phyloP scores from a whole-genome alignment of 1,284 basidiomycete species.

The Coniophora puteana region DNA sequence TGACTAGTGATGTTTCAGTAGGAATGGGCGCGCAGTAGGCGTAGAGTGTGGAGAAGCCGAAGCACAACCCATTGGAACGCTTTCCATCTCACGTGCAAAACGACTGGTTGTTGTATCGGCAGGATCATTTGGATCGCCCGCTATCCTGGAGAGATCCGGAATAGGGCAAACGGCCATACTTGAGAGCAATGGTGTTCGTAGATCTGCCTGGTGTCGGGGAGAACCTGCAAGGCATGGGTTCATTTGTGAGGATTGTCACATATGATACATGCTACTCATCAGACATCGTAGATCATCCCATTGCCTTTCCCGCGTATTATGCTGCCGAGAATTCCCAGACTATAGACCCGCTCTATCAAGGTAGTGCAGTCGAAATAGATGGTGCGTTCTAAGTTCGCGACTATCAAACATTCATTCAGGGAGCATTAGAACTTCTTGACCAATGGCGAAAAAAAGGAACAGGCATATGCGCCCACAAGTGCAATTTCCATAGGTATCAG shows the following conservation, averaged over 20 bases:
- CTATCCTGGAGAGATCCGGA: slow-evolving; percentile 20
- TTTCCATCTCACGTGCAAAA: slow-evolving; percentile 11
- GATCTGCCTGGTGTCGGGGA: slow-evolving; percentile 54
- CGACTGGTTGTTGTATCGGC: slow-evolving; percentile 16
- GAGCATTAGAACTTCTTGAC: slow-evolving; percentile 37
- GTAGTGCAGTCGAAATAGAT: slow-evolving; percentile 30
- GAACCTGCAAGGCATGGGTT: slow-evolving; percentile 42
- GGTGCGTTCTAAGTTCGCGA: slow-evolving; percentile 22
- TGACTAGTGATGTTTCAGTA: slow-evolving; percentile 5
- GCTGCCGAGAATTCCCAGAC: slow-evolving; percentile 39
- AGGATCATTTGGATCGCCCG: slow-evolving; percentile 18
- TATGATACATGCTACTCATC: neutral
- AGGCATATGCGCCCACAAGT: slow-evolving; percentile 51
- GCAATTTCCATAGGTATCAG: slow-evolving; percentile 5
- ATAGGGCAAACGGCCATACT: slow-evolving; percentile 16
- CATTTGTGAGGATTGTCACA: neutral
- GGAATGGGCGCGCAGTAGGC: slow-evolving; percentile 19
- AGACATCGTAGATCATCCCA: slow-evolving; percentile 36
- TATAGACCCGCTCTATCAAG: slow-evolving; percentile 38
- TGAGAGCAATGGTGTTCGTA: slow-evolving; percentile 24
- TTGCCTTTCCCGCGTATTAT: slow-evolving; percentile 33
- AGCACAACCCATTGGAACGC: slow-evolving; percentile 7
- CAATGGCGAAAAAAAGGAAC: slow-evolving; percentile 41
- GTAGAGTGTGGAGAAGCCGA: slow-evolving; percentile 21
- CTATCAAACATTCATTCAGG: neutral